These are phyloP conservation scores for Psilocybe azurescens DNA, from an alignment of 768 basidiomycete genomes.

Conservation along the genomic window DNA sequence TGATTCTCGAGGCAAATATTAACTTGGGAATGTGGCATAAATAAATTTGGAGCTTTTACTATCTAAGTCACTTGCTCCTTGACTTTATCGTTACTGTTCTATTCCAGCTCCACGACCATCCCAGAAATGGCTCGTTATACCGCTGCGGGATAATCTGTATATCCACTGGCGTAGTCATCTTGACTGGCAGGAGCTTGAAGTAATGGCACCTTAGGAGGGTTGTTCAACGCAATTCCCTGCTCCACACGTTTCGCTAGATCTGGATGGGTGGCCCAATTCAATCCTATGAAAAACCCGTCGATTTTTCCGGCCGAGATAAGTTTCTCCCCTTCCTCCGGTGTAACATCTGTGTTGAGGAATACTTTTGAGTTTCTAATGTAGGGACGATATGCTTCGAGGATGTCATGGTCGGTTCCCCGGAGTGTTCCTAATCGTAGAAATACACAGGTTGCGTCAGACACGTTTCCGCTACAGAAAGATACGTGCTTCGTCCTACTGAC, in stretches of 20 bases:
- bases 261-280: constrained; percentile 5
- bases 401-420: constrained; percentile 4
- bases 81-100: background rate
- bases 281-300: background rate
- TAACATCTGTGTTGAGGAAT: constrained; percentile 8
- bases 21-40: no score
- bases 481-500: no score
- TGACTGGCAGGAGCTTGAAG: background rate
- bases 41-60: no score
- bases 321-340: constrained; percentile 5
- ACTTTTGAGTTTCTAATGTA: constrained; percentile 8
- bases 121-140: background rate
- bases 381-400: constrained; percentile 3
- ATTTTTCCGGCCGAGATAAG: constrained; percentile 3
- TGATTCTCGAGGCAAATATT: no score
- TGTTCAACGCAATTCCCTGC: background rate
- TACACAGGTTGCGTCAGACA: no score
- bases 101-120: background rate
- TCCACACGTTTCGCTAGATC: constrained; percentile 10
- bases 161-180: constrained; percentile 2
- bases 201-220: background rate
- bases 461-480: no score
- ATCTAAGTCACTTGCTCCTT: no score
- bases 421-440: background rate
- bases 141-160: constrained; percentile 4